A percentile compares a stretch with the other conserved stretches of the same genome.
phyloP scores from a whole-genome alignment of 2,329 filamentous ascomycete genomes.

The Bipolaris oryzae region DNA sequence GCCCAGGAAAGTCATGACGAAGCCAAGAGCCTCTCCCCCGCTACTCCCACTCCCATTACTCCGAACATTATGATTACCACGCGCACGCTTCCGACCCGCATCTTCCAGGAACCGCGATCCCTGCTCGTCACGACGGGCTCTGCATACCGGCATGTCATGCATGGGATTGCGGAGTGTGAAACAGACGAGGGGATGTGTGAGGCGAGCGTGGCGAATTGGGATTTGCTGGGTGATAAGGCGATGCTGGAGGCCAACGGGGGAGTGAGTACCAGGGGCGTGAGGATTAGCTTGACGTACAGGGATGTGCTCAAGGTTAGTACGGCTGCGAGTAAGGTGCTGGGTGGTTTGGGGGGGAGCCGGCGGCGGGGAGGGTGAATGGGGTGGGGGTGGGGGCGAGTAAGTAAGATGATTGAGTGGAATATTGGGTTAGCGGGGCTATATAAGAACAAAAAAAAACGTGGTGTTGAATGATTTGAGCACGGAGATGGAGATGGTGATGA shows the following conservation, averaged over 20 bases:
- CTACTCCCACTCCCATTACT: too few relatives aligned
- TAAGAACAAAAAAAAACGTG: too few relatives aligned
- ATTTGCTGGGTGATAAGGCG: constrained; percentile 61
- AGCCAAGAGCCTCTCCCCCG: too few relatives aligned
- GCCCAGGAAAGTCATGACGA: background rate
- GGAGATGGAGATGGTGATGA: too few relatives aligned
- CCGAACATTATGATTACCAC: background rate
- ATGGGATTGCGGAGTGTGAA: constrained; percentile 71
- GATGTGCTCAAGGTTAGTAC: constrained; percentile 69
- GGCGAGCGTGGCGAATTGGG: constrained; percentile 71
- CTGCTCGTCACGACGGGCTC: constrained; percentile 72
- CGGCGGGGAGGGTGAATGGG: background rate
- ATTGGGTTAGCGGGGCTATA: too few relatives aligned
- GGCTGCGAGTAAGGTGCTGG: constrained; percentile 41
- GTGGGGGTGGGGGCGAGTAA: too few relatives aligned
- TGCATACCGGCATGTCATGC: constrained; percentile 73
- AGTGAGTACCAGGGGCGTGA: constrained; percentile 62
- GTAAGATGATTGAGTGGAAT: too few relatives aligned
- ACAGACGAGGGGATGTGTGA: constrained; percentile 69
- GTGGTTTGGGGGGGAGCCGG: constrained; percentile 18
- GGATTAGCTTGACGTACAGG: constrained; percentile 79
- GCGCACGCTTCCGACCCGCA: constrained; percentile 51
- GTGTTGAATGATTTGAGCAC: too few relatives aligned
- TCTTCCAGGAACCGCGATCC: constrained; percentile 85
- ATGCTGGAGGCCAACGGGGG: constrained; percentile 55